Evolutionary conservation across 257 asterid species (phyloP), one percentile per base, ranked within the genome.

Genomic region (Solanum verrucosum): DNA sequence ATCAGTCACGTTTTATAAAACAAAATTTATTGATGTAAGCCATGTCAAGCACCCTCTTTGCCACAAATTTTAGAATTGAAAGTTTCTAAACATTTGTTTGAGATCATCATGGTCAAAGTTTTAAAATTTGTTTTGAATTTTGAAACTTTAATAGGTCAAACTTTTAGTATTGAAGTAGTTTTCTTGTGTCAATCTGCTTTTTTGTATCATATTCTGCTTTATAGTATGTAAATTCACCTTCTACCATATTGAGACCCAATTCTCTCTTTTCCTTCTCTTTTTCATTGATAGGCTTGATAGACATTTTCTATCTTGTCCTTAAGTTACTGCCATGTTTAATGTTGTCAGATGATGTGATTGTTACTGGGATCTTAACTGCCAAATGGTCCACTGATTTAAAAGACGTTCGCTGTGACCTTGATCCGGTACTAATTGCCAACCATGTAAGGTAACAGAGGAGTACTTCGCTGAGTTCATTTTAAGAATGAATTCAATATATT

Each of bases 361-460:
- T 95, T 81, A 97, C 98, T 89, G 99, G 99, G 89, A 95, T 96
- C 88, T 87, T 97, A 90, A 97, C 98, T 18, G 98, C 98, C 87
- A 96, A 91, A 91, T 97, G 99, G 99, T 95, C 98, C 77, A 86
- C 96, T 38, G 98, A 92, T 87, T 40, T 91, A 88, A 97, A 91
- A 91, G 98, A 93, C 46, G 99, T 97, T 86, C 99, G 99, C 23
- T 97, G 98, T 87, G 99, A 97, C 92, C 99, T 97, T 90, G 99
- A 97, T 46, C 99, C 99, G 84, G 98, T 97, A 84, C 89, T 97
- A 91, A 87, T 95, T 91, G 99, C 99, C 85, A 97, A 97, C 89
- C 89, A 93, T 90, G 92, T 95, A 89, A 96, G 99, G 99, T 95
- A 92, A 89, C 29, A 35, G 74, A 78, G 74, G 88, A 40, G 85